Conservation (phyloP, 176 grass and related monocot genomes). For the Ensete ventricosum region DNA sequence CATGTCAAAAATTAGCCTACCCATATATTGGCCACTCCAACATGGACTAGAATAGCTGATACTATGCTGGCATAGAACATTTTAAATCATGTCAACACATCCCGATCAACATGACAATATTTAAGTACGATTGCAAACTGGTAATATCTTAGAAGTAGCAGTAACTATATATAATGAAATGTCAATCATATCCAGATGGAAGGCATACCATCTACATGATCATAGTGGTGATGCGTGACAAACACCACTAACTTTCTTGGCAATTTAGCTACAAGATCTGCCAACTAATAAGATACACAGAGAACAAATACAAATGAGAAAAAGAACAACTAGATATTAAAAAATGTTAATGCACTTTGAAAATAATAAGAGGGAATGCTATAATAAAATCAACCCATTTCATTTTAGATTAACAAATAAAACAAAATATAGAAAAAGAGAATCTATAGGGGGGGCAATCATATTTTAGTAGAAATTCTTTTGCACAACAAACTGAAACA, state of each 20-base stretch:
- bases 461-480: not conserved
- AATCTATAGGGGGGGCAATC: not conserved
- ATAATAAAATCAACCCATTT: too few relatives aligned
- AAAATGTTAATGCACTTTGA: not conserved
- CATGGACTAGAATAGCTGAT: not conserved
- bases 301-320: not conserved
- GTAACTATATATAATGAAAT: not conserved
- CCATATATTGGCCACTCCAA: not conserved
- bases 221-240: slow-evolving; percentile 91
- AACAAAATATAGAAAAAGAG: not conserved
- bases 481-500: not conserved
- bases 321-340: not conserved
- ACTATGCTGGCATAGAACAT: not conserved
- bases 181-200: slow-evolving; percentile 1
- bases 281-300: slow-evolving; percentile 52
- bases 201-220: slow-evolving; percentile 79
- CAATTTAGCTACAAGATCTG: slow-evolving; percentile 65
- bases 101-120: not conserved
- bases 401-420: not conserved
- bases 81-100: not conserved
- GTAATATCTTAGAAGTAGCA: not conserved
- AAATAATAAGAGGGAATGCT: not conserved
- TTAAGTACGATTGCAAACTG: not conserved
- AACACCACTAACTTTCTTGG: slow-evolving; percentile 83
- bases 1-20: not conserved